Percentiles rank a stretch among this genome's conserved stretches.
Conservation (phyloP, 75 land plant genomes). For the Selaginella moellendorffii region DNA sequence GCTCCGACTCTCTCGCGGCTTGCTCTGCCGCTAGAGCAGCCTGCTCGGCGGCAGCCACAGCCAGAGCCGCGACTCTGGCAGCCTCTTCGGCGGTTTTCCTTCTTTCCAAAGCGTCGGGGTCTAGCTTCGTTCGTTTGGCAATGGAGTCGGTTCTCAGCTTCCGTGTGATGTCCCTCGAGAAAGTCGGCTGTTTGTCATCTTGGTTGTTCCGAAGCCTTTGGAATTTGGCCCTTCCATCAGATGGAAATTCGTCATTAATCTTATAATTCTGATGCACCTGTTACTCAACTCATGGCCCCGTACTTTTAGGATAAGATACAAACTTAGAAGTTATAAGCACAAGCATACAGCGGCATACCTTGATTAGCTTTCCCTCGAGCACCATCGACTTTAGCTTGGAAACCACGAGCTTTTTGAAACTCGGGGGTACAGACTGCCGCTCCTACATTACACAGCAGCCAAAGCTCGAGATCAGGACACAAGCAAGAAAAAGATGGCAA, state of each 20-base stretch:
- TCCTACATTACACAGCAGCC: background rate
- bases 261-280: background rate
- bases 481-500: background rate
- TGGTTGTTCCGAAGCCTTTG: too few species aligned
- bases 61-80: background rate
- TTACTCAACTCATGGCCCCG: background rate
- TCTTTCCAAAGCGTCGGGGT: background rate
- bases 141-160: background rate
- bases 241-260: background rate
- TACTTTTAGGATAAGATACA: background rate
- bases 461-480: background rate
- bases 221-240: background rate
- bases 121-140: background rate
- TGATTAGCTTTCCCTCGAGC: background rate
- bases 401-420: background rate
- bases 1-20: background rate
- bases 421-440: background rate
- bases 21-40: background rate
- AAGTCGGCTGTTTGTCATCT: too few species aligned
- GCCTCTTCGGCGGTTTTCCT: background rate
- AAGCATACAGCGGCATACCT: background rate
- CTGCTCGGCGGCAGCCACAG: background rate
- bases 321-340: background rate
- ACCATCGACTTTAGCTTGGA: background rate
- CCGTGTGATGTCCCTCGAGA: too few species aligned